phyloP scores from a whole-genome alignment of 108 stramenopile species.

The Licmophora abbreviata region DNA sequence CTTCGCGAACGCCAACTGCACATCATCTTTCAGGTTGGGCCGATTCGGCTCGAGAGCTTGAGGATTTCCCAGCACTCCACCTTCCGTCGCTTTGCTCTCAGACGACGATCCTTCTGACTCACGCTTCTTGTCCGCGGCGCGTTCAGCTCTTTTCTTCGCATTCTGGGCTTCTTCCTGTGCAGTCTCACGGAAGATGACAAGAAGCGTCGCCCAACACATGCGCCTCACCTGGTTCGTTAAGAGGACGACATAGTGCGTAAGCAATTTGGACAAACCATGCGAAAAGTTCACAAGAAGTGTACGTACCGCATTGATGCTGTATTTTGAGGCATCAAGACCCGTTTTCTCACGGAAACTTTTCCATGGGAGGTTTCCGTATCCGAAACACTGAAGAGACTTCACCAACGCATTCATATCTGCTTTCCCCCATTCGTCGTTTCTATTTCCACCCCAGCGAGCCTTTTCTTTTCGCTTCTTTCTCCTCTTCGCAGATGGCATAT shows the following conservation, averaged over 20 bases:
- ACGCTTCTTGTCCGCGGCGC: slow-evolving; percentile 25
- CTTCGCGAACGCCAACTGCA: slow-evolving; percentile 11
- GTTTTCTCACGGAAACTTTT: slow-evolving; percentile 20
- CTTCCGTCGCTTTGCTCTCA: slow-evolving; percentile 4
- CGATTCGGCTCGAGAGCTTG: too few species aligned
- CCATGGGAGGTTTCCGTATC: slow-evolving; percentile 53
- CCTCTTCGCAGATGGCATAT: too few species aligned
- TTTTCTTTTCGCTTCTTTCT: slow-evolving; percentile 36
- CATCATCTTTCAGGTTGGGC: slow-evolving; percentile 10
- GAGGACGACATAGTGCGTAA: not conserved
- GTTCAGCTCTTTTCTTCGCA: slow-evolving; percentile 21
- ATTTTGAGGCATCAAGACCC: not conserved
- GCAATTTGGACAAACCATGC: not conserved
- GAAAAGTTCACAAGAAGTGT: not conserved
- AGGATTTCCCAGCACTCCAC: slow-evolving; percentile 8
- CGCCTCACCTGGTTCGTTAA: slow-evolving; percentile 34
- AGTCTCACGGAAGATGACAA: slow-evolving; percentile 47
- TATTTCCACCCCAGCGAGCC: slow-evolving; percentile 43
- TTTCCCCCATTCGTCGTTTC: slow-evolving; percentile 29
- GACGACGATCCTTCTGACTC: slow-evolving; percentile 6
- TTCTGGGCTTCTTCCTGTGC: slow-evolving; percentile 41
- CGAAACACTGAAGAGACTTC: slow-evolving; percentile 33
- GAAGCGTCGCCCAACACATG: slow-evolving; percentile 62
- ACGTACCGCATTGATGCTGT: not conserved
- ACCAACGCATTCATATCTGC: slow-evolving; percentile 44